Base-by-base conservation (phyloP, 108 stramenopile species). In the Hondaea fermentalgiana region DNA sequence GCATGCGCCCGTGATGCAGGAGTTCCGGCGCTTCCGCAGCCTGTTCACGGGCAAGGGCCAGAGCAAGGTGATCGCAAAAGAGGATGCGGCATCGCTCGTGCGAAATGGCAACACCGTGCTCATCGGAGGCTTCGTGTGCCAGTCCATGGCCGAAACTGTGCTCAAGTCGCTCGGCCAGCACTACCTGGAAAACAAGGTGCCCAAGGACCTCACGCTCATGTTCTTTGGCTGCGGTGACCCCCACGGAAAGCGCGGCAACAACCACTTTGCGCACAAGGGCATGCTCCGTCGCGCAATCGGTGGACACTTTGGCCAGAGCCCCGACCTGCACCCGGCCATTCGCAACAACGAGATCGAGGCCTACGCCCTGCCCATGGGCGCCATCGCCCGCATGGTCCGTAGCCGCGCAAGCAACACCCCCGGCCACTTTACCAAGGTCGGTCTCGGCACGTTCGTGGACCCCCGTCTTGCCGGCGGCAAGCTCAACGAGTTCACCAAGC, bases 141-240 rank as follows among this genome's bases (percentile, higher is more conserved):
- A 95, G 90, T 95, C 95, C 25, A 90, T 93, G n/a, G 92, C 95
- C 0, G 93, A 93, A 72, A 60, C 91, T 8, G 89, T 94, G 53
- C 88, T 55, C 90, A 89, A 72, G 93, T 92, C 60, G 91, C 93
- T n/a, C 53, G 93, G 10, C 64, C 94, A 60, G 93, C 94, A 59
- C 92, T 95, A 4, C 59, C 95, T 43, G 92, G 94, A 10, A 89
- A 95, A 88, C 76, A 93, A 87, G 94, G 92, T 57, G 93, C 94
- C 72, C 44, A 88, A 88, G 90, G 91, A 95, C 91, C 69, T 96
- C 45, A 96, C 95, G 5, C 72, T 96, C 16, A 58, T 96, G 17
- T 96, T 96, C 91, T 95, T 94, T 4, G 96, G 95, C 5, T 94
- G 95, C 58, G 95, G 94, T 16, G 96, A 95, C 21, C 95, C 95